Conservation (phyloP, 176 grass and related monocot genomes). For the Aechmea fasciata region DNA sequence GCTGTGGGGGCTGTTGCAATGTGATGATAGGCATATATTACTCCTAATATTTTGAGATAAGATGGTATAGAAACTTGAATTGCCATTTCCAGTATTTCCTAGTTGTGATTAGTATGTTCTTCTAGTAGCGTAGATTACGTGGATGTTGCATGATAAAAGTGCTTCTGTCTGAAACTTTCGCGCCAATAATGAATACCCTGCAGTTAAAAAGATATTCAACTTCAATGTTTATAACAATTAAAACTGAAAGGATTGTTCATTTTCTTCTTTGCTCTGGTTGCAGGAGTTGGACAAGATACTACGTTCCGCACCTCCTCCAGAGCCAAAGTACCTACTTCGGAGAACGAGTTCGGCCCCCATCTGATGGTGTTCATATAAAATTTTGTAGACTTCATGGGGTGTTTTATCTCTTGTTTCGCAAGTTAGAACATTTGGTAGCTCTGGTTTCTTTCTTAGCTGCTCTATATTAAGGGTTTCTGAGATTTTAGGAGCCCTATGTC, state of each 20-base stretch:
- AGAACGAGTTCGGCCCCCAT: conserved; percentile 65
- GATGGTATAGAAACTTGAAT: too few relatives aligned
- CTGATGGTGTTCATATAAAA: conserved; percentile 39
- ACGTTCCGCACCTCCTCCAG: conserved; percentile 27
- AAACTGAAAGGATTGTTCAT: neutral
- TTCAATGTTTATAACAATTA: neutral
- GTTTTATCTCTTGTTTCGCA: conserved; percentile 30
- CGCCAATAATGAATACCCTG: neutral
- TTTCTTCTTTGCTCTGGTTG: conserved; percentile 9
- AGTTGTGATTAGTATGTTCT: too few relatives aligned
- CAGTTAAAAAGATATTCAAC: neutral
- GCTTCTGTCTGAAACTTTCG: too few relatives aligned
- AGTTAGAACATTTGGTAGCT: neutral
- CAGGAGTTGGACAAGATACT: conserved; percentile 82
- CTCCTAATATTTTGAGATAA: too few relatives aligned
- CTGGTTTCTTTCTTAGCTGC: neutral
- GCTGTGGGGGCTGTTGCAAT: too few relatives aligned
- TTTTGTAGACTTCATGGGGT: conserved; percentile 37
- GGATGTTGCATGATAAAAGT: too few relatives aligned
- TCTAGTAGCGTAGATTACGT: too few relatives aligned
- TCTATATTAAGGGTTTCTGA: neutral
- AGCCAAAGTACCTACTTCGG: conserved; percentile 79
- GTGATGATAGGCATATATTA: too few relatives aligned
- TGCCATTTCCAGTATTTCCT: too few relatives aligned
- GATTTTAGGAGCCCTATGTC: neutral